These are phyloP conservation scores for Cryptococcus depauperatus DNA, from an alignment of 1,284 basidiomycete species.

Conservation along the genomic window DNA sequence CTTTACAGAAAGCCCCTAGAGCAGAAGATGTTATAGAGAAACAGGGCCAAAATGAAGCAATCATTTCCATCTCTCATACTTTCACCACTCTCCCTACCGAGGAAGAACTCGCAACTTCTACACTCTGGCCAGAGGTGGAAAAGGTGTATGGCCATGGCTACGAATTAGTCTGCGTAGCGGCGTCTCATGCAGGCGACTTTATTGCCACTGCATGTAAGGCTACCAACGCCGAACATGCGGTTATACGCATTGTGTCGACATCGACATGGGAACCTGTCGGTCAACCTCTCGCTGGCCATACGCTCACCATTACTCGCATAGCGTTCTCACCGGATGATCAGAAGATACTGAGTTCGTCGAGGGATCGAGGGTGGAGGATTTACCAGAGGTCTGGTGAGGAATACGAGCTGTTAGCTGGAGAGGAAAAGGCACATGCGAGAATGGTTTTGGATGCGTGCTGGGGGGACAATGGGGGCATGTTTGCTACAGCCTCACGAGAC, in stretches of 20 bases:
- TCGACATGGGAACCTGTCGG: conserved; percentile 62
- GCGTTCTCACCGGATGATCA: conserved; percentile 77
- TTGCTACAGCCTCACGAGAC: conserved; percentile 90
- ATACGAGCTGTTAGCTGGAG: conserved; percentile 54
- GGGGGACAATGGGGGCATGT: conserved; percentile 62
- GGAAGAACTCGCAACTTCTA: conserved; percentile 63
- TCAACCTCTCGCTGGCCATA: conserved; percentile 68
- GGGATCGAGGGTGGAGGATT: conserved; percentile 90
- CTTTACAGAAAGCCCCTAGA: conserved; percentile 15
- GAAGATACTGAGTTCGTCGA: conserved; percentile 70
- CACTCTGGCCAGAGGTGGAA: conserved; percentile 94
- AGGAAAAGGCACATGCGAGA: conserved; percentile 76
- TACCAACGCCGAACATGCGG: conserved; percentile 77
- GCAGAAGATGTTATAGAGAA: conserved; percentile 20
- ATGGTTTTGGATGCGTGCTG: conserved; percentile 96
- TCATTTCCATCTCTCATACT: conserved; percentile 40
- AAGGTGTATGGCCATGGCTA: conserved; percentile 98
- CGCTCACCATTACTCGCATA: conserved; percentile 81
- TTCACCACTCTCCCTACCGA: conserved; percentile 48
- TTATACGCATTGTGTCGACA: conserved; percentile 74
- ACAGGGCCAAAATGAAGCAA: conserved; percentile 33
- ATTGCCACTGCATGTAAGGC: conserved; percentile 92
- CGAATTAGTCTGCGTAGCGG: conserved; percentile 74
- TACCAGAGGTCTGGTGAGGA: conserved; percentile 53
- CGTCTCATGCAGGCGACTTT: conserved; percentile 59